phyloP scores from a whole-genome alignment of 768 basidiomycete genomes.

The Boletus rex-veris region DNA sequence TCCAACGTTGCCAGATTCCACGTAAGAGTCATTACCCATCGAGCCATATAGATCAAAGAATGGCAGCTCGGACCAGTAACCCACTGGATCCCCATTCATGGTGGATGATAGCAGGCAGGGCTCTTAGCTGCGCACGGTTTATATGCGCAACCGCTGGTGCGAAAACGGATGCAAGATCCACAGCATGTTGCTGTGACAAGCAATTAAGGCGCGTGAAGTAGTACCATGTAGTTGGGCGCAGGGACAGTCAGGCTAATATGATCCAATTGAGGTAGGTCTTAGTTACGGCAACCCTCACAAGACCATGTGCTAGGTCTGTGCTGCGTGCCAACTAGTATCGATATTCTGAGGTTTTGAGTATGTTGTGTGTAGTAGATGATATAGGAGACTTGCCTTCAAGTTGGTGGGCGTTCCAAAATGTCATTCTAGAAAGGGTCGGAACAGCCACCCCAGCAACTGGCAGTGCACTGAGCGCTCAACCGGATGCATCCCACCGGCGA shows the following conservation, averaged over 20 bases:
- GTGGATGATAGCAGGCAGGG: not conserved
- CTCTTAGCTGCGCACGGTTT: not conserved
- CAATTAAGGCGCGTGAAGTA: not conserved
- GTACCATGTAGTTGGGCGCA: not conserved
- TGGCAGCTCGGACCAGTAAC: conserved; percentile 5
- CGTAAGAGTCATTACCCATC: not conserved
- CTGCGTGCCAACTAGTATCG: conserved; percentile 18
- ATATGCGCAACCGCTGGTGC: conserved; percentile 6
- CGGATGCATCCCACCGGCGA: conserved; percentile 2
- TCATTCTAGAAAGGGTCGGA: conserved; percentile 15
- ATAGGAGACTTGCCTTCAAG: not conserved
- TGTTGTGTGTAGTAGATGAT: not conserved
- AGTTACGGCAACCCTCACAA: conserved; percentile 4
- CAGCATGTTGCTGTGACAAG: conserved; percentile 26
- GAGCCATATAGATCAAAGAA: not conserved
- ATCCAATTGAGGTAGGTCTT: not conserved
- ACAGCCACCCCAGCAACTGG: conserved; percentile 20
- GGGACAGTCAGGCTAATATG: not conserved
- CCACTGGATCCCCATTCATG: conserved; percentile 12
- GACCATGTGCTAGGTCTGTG: not conserved
- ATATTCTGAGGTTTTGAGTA: conserved; percentile 16
- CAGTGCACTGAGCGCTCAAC: not conserved
- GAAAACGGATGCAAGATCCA: conserved; percentile 1
- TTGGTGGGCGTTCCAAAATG: not conserved
- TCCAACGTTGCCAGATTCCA: not conserved